phyloP scores from a whole-genome alignment of 2,329 filamentous ascomycete species.

The Aureobasidium sp. region DNA sequence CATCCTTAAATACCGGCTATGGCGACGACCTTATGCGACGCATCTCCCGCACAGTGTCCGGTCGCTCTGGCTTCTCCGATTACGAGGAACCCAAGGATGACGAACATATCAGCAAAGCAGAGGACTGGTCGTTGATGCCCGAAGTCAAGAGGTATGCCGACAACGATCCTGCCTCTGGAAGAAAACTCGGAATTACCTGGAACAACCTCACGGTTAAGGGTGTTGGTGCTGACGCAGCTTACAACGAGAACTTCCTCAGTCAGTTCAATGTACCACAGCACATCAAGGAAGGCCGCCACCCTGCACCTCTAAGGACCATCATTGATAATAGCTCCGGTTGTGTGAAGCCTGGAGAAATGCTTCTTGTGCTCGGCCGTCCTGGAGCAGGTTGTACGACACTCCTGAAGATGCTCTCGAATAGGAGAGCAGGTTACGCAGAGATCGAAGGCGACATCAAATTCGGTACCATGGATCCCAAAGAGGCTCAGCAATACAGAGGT shows the following conservation, averaged over 20 bases:
- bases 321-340: slow-evolving; percentile 55
- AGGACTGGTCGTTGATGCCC: slow-evolving; percentile 46
- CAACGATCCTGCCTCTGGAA: slow-evolving; percentile 41
- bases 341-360: slow-evolving; percentile 53
- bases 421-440: slow-evolving; percentile 36
- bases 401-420: slow-evolving; percentile 62
- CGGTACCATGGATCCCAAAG: slow-evolving; percentile 39
- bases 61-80: slow-evolving; percentile 2
- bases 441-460: slow-evolving; percentile 42
- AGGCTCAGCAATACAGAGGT: slow-evolving; percentile 38
- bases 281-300: slow-evolving; percentile 36
- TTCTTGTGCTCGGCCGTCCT: slow-evolving; percentile 35
- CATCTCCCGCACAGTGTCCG: slow-evolving; percentile 12
- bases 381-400: slow-evolving; percentile 63
- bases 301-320: slow-evolving; percentile 55
- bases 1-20: neutral
- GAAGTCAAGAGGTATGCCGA: slow-evolving; percentile 39
- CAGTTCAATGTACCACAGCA: slow-evolving; percentile 44
- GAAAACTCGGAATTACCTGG: slow-evolving; percentile 59
- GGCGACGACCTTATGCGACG: slow-evolving; percentile 9
- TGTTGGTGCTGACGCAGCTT: slow-evolving; percentile 52
- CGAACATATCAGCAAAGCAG: slow-evolving; percentile 26
- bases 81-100: slow-evolving; percentile 14
- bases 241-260: slow-evolving; percentile 54
- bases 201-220: slow-evolving; percentile 57